phyloP scores from a whole-genome alignment of 169 alveolate genomes.

The Toxoplasma gondii region DNA sequence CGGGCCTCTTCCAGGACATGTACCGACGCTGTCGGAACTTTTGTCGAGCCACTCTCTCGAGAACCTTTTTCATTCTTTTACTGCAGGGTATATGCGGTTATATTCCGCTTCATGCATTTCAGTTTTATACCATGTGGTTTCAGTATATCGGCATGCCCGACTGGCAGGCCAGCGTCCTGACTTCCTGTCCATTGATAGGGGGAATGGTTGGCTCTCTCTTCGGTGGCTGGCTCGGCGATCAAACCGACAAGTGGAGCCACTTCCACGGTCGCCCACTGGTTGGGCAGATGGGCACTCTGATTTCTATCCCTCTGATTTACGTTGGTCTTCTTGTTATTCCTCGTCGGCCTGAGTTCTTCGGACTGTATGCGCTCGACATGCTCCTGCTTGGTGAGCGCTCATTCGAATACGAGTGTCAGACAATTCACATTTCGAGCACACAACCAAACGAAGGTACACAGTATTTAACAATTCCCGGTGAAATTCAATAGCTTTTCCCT shows the following conservation, averaged over 20 bases:
- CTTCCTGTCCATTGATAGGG: conserved; percentile 85
- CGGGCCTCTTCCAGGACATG: background rate
- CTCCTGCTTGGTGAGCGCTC: conserved; percentile 83
- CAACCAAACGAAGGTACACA: too few relatives aligned
- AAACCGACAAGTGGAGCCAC: conserved; percentile 77
- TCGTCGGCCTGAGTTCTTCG: conserved; percentile 72
- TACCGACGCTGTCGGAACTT: conserved; percentile 59
- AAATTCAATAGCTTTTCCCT: background rate
- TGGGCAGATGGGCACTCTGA: conserved; percentile 75
- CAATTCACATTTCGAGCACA: too few relatives aligned
- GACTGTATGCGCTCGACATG: conserved; percentile 73
- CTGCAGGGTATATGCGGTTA: conserved; percentile 85
- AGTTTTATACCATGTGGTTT: conserved; percentile 85
- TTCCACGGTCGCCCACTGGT: conserved; percentile 86
- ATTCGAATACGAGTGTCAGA: conserved; percentile 27
- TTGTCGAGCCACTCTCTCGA: conserved; percentile 60
- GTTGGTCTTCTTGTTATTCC: conserved; percentile 75
- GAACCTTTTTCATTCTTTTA: conserved; percentile 69
- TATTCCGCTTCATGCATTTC: conserved; percentile 88
- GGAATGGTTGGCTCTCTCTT: conserved; percentile 89
- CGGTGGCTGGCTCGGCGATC: conserved; percentile 89
- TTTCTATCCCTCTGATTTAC: conserved; percentile 77
- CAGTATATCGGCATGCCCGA: conserved; percentile 89
- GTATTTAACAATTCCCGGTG: conserved; percentile 69
- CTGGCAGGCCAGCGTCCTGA: conserved; percentile 85